These are phyloP conservation scores for Trametes cubensis DNA, from an alignment of 768 basidiomycete species.

Conservation along the genomic window DNA sequence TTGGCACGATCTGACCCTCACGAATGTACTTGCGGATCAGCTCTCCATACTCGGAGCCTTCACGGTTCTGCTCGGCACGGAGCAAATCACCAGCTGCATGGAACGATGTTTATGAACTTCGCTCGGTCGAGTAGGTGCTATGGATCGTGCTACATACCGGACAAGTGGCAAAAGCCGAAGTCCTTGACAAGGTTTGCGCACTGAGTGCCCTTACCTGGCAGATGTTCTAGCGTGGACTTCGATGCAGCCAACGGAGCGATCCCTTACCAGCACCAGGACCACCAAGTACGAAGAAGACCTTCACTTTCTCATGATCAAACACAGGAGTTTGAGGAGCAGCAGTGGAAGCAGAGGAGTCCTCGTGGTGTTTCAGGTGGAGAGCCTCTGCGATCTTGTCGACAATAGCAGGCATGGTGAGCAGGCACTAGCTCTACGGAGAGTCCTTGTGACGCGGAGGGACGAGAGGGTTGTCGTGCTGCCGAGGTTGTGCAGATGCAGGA, in stretches of 20 bases:
- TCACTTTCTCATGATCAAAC: conserved; percentile 75
- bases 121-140: conserved; percentile 6
- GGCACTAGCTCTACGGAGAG: conserved; percentile 24
- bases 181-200: conserved; percentile 82
- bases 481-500: conserved; percentile 63
- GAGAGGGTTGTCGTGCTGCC: conserved; percentile 66
- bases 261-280: conserved; percentile 89
- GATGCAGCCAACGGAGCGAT: neutral
- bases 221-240: neutral
- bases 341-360: neutral
- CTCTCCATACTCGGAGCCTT: conserved; percentile 79
- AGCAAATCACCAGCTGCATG: conserved; percentile 91
- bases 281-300: conserved; percentile 93
- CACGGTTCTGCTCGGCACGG: conserved; percentile 88
- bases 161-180: conserved; percentile 90
- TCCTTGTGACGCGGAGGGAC: conserved; percentile 57
- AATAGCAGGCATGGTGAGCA: conserved; percentile 40
- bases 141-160: conserved; percentile 55
- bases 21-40: conserved; percentile 87
- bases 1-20: conserved; percentile 93
- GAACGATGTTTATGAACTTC: neutral
- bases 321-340: conserved; percentile 37
- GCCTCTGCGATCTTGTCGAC: conserved; percentile 45
- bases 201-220: conserved; percentile 92
- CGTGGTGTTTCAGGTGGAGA: conserved; percentile 36